These are phyloP conservation scores for Ogataea corticis DNA, from an alignment of 805 yeast species.

Conservation along the genomic window DNA sequence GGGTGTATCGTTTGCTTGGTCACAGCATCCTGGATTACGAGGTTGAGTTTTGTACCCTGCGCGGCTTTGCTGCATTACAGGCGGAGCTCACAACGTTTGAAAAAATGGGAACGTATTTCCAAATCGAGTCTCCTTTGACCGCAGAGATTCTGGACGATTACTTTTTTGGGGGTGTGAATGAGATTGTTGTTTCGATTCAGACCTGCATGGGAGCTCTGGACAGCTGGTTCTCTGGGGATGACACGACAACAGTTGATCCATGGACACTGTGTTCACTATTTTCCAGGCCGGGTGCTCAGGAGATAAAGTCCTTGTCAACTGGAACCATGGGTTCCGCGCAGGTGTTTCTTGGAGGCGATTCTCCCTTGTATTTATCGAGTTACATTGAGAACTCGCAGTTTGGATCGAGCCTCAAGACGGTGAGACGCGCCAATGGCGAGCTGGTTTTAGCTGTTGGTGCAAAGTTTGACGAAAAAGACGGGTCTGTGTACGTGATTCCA, in stretches of 20 bases:
- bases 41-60: slow-evolving; percentile 49
- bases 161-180: slow-evolving; percentile 54
- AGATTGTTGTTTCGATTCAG: slow-evolving; percentile 41
- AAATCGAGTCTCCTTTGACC: slow-evolving; percentile 43
- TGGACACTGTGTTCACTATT: slow-evolving; percentile 38
- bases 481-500: slow-evolving; percentile 48
- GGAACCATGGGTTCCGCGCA: not conserved
- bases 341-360: not conserved
- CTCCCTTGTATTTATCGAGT: slow-evolving; percentile 15
- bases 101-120: slow-evolving; percentile 10
- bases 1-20: slow-evolving; percentile 42
- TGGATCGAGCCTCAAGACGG: slow-evolving; percentile 46
- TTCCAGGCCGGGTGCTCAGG: not conserved
- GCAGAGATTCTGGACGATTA: slow-evolving; percentile 46
- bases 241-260: slow-evolving; percentile 24
- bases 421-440: slow-evolving; percentile 40
- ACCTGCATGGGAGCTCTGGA: slow-evolving; percentile 40
- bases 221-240: slow-evolving; percentile 41
- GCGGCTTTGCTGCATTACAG: slow-evolving; percentile 53
- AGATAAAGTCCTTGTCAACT: not conserved
- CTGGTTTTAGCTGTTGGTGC: slow-evolving; percentile 51
- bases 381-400: slow-evolving; percentile 39
- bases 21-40: slow-evolving; percentile 34
- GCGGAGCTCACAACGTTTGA: slow-evolving; percentile 41
- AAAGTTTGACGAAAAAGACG: slow-evolving; percentile 44